Conservation (phyloP, 2,329 filamentous ascomycete genomes). For the Hirsutella thompsonii region DNA sequence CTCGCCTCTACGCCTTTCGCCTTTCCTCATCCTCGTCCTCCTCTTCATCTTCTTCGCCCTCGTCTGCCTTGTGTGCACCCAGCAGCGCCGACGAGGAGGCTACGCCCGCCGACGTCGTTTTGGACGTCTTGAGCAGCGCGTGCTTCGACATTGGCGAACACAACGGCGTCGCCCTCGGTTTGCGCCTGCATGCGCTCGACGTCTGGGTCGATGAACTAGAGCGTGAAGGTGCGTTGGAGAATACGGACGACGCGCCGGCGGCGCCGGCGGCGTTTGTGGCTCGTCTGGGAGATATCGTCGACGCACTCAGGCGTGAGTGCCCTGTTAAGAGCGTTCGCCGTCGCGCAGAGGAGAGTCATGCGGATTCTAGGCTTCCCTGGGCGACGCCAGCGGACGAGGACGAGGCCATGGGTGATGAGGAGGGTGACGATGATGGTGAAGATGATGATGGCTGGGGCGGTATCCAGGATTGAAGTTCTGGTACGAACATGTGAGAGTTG, state of each 20-base stretch:
- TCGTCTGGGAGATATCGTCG: constrained; percentile 41
- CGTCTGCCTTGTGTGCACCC: too few species aligned
- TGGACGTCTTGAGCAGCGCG: constrained; percentile 15
- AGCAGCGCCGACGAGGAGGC: too few species aligned
- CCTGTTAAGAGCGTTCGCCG: constrained; percentile 60
- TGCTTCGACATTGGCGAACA: constrained; percentile 22
- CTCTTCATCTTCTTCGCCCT: too few species aligned
- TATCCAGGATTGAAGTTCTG: constrained; percentile 54
- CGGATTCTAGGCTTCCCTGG: constrained; percentile 60
- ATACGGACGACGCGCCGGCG: constrained; percentile 8
- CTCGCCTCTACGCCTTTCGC: constrained; percentile 20
- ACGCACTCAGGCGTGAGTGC: constrained; percentile 37
- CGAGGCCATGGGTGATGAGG: constrained; percentile 7
- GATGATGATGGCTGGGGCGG: constrained; percentile 50
- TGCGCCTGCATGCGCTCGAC: constrained; percentile 79
- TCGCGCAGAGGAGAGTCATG: constrained; percentile 56
- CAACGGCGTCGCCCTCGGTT: constrained; percentile 61
- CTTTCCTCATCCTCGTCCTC: too few species aligned
- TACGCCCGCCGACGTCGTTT: constrained; percentile 2
- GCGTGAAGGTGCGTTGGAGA: constrained; percentile 43
- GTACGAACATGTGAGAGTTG: too few species aligned
- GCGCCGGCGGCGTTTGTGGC: not conserved
- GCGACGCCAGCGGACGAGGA: constrained; percentile 24
- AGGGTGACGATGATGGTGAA: not conserved
- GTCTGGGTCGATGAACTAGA: constrained; percentile 86